A percentile compares a stretch with the other conserved stretches of the same genome.
Conservation (phyloP, 2,329 filamentous ascomycete genomes). For the Aspergillus thermomutatus region DNA sequence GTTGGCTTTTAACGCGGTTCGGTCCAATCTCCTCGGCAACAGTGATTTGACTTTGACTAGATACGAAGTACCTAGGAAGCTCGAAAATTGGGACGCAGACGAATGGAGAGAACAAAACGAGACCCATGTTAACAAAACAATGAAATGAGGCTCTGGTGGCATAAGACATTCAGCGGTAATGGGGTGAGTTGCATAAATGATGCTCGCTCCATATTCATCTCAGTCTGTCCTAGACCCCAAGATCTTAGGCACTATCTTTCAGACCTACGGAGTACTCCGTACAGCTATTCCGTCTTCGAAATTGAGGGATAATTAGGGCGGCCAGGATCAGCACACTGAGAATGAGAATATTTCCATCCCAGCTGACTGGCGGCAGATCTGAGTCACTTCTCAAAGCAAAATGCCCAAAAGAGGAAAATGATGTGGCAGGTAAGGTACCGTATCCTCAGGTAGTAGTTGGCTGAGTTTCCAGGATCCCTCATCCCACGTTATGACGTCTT, state of each 20-base stretch:
- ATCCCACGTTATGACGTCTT: constrained; percentile 15
- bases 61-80: too few species aligned
- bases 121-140: background rate
- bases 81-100: too few species aligned
- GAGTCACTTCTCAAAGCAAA: constrained; percentile 1
- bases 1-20: background rate
- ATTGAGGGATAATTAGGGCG: background rate
- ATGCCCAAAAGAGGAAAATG: constrained; percentile 4
- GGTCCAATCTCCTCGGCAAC: background rate
- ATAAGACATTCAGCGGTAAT: too few species aligned
- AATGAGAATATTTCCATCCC: background rate
- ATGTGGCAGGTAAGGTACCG: background rate
- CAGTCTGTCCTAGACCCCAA: too few species aligned
- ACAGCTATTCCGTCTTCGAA: background rate
- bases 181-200: too few species aligned
- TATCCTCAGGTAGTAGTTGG: background rate
- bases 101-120: background rate
- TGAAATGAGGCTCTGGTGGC: background rate
- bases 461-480: too few species aligned
- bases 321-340: background rate
- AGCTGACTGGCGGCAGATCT: background rate
- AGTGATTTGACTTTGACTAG: background rate
- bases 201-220: background rate
- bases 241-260: background rate
- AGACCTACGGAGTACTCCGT: background rate